Conservation (phyloP, 306 rosid genomes). For the Betula pendula region DNA sequence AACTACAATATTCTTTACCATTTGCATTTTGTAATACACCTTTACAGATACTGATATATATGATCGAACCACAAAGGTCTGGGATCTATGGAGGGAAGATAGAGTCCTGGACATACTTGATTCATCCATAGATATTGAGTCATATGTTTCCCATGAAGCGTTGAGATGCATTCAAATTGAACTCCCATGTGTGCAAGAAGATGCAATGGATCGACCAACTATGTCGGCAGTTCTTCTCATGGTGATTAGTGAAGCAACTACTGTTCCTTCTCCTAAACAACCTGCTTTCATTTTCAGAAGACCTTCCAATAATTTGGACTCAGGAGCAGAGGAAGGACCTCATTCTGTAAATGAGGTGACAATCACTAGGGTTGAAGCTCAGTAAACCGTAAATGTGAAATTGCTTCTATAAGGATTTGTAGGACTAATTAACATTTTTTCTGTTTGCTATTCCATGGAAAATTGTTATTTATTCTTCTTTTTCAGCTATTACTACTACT, state of each 20-base stretch:
- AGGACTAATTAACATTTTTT: too few relatives aligned
- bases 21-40: not conserved
- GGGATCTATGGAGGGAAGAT: slow-evolving; percentile 52
- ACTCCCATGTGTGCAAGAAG: too few relatives aligned
- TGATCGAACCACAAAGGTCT: not conserved
- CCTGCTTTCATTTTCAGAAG: not conserved
- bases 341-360: not conserved
- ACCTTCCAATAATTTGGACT: not conserved
- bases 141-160: too few relatives aligned
- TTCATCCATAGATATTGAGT: not conserved
- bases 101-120: slow-evolving; percentile 31
- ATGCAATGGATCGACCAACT: too few relatives aligned
- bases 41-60: not conserved
- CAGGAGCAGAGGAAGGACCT: not conserved
- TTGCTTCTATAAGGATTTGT: too few relatives aligned
- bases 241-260: too few relatives aligned
- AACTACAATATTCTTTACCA: not conserved
- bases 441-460: too few relatives aligned
- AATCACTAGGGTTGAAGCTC: not conserved
- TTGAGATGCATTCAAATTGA: too few relatives aligned
- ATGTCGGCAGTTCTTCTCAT: too few relatives aligned
- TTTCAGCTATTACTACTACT: too few relatives aligned
- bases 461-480: too few relatives aligned
- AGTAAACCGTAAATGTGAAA: not conserved
- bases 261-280: too few relatives aligned